Evolutionary conservation across 139 green algal genomes (phyloP).

Genomic region (Mesostigma viride): DNA sequence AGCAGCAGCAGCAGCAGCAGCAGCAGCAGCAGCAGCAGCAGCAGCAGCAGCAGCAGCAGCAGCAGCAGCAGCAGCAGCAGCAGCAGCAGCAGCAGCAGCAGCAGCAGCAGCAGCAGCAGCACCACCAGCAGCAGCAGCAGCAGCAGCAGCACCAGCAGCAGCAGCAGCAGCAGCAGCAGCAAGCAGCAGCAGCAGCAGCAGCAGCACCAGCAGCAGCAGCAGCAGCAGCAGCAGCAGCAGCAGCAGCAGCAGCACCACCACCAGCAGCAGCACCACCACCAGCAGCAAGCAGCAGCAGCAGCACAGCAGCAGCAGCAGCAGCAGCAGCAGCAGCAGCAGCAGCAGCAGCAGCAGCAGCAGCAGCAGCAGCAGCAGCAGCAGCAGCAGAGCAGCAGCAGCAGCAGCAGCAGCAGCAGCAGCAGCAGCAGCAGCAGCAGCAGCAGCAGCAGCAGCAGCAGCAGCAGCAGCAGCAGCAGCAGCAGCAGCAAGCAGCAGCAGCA

Average conservation of each 20-base stretch:
- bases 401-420: background rate
- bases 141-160: background rate
- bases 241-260: background rate
- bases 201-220: background rate
- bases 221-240: background rate
- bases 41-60: background rate
- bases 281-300: no score
- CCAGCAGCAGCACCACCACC: background rate
- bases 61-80: background rate
- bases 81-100: background rate
- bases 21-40: background rate
- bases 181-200: slow-evolving; percentile 1
- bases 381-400: no score
- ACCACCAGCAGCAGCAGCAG: background rate
- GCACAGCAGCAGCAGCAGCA: no score
- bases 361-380: background rate
- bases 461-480: background rate
- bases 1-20: slow-evolving; percentile 1
- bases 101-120: background rate
- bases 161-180: background rate
- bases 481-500: no score
- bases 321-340: background rate
- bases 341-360: background rate
- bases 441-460: slow-evolving; percentile 1
- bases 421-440: background rate